Evolutionary conservation across 768 basidiomycete genomes (phyloP), one percentile per base, ranked within the genome.

Genomic region (Tulasnella calospora): DNA sequence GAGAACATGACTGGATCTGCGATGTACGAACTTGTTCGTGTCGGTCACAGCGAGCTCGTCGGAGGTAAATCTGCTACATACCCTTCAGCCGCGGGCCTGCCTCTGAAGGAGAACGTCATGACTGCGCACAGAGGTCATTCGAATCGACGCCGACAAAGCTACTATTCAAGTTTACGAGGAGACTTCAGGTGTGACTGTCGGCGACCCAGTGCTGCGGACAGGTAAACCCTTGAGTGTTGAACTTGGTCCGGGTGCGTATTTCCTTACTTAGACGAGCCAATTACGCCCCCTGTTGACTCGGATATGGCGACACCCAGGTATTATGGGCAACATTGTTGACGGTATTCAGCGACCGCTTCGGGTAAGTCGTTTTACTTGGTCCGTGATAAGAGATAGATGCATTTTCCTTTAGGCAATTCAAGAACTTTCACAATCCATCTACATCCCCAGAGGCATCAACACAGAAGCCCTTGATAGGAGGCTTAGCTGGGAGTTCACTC

Each of bases 111-210:
- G 61, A 7, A 5, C 7, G 12, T n/a, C 23, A 57, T 30, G 27
- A 9, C 61, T 76, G 46, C 74, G 36, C 73, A 30, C 82, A 96
- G 98, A 99, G 94, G 98, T 99, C 82, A 99, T 99, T 82, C 91
- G 98, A 82, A 98, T 99, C 86, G 98, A 99, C 81, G 91, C 91
- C 80, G 98, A 99, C 86, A 97, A 98, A 86, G 94, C 94, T 61
- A 99, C 98, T 17, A 98, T 99, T 80, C 98, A 99, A 85, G 98
- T 99, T 13, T 99, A 99, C 83, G 98, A 99, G 85, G 98, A 99
- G 87, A 99, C 97, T 8, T 98, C 97, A 61, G 98, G 98, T 76
- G 98, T 99, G 57, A 98, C 97, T 8, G 96, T 99, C 74, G 98
- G 98, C 38, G 98, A 99, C 86, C 98, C 98, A 71, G 98, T 99